These are phyloP conservation scores for Aspergillus novofumigatus DNA, from an alignment of 2,329 filamentous ascomycete genomes.

Conservation along the genomic window DNA sequence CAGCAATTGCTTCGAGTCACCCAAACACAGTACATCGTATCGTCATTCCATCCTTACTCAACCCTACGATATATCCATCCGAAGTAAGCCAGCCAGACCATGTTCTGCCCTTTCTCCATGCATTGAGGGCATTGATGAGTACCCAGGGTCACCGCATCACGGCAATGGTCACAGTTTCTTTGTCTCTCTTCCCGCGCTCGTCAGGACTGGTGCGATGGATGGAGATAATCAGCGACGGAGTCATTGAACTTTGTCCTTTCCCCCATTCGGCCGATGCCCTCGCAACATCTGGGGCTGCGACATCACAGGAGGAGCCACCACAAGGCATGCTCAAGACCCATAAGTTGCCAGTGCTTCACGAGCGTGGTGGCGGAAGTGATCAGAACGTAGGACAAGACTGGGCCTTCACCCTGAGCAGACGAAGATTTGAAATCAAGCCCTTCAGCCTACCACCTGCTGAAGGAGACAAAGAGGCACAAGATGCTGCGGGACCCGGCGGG, in stretches of 20 bases:
- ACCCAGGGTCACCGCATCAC: constrained; percentile 62
- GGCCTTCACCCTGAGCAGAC: constrained; percentile 82
- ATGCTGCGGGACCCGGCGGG: constrained; percentile 39
- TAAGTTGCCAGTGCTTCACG: constrained; percentile 77
- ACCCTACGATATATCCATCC: constrained; percentile 76
- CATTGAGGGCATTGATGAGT: constrained; percentile 69
- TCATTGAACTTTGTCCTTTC: constrained; percentile 75
- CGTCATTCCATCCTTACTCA: constrained; percentile 78
- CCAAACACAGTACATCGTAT: constrained; percentile 69
- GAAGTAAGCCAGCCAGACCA: constrained; percentile 65
- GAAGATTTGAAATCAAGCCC: constrained; percentile 78
- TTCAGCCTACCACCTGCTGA: constrained; percentile 86
- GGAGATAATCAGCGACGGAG: constrained; percentile 78
- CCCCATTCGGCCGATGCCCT: constrained; percentile 55
- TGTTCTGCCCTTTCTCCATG: constrained; percentile 76
- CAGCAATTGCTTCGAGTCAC: constrained; percentile 54
- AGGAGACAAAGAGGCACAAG: constrained; percentile 63
- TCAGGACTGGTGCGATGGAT: constrained; percentile 79
- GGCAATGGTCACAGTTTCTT: constrained; percentile 70
- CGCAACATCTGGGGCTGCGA: constrained; percentile 51
- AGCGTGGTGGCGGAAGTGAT: constrained; percentile 76
- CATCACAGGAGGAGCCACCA: constrained; percentile 65
- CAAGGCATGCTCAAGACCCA: constrained; percentile 85
- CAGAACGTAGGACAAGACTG: constrained; percentile 75
- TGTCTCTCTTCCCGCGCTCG: constrained; percentile 72